A percentile compares a stretch with the other conserved stretches of the same genome.
phyloP scores from a whole-genome alignment of 164 flowering plant genomes.

The Macadamia tetraphylla region DNA sequence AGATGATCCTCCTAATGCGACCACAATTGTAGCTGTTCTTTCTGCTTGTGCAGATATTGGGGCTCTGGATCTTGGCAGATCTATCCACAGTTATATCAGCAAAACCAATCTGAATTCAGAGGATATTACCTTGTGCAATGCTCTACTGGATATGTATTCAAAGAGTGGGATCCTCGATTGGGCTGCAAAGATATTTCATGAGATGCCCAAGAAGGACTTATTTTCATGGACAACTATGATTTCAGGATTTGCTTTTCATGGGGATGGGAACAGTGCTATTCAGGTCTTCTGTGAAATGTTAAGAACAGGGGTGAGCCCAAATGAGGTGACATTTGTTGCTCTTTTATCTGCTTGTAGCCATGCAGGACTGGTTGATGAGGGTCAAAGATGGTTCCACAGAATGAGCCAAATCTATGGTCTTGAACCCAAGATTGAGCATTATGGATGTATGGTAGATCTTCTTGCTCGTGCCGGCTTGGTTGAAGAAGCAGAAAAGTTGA shows the following conservation, averaged over 20 bases:
- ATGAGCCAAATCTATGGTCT: conserved; percentile 14
- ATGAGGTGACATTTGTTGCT: conserved; percentile 30
- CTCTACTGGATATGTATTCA: conserved; percentile 34
- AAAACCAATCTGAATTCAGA: conserved; percentile 22
- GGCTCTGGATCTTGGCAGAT: conserved; percentile 31
- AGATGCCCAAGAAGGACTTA: conserved; percentile 22
- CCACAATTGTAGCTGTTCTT: conserved; percentile 29
- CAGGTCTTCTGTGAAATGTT: conserved; percentile 27
- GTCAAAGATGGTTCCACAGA: conserved; percentile 16
- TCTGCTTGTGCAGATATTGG: conserved; percentile 39
- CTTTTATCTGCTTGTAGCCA: conserved; percentile 41
- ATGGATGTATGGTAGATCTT: conserved; percentile 32
- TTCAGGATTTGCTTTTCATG: conserved; percentile 27
- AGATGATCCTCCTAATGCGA: conserved; percentile 18
- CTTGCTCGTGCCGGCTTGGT: conserved; percentile 30
- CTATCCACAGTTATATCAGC: conserved; percentile 23
- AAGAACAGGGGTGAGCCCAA: conserved; percentile 17
- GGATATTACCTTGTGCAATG: conserved; percentile 29
- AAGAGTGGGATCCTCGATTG: conserved; percentile 31
- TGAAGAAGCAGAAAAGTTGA: conserved; percentile 25
- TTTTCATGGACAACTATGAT: conserved; percentile 39
- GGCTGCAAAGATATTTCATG: conserved; percentile 17
- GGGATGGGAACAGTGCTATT: conserved; percentile 25
- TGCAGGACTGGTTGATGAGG: conserved; percentile 31
- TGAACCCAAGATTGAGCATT: conserved; percentile 27